These are phyloP conservation scores for Vanrija pseudolonga DNA, from an alignment of 1,284 basidiomycete genomes.

Conservation along the genomic window DNA sequence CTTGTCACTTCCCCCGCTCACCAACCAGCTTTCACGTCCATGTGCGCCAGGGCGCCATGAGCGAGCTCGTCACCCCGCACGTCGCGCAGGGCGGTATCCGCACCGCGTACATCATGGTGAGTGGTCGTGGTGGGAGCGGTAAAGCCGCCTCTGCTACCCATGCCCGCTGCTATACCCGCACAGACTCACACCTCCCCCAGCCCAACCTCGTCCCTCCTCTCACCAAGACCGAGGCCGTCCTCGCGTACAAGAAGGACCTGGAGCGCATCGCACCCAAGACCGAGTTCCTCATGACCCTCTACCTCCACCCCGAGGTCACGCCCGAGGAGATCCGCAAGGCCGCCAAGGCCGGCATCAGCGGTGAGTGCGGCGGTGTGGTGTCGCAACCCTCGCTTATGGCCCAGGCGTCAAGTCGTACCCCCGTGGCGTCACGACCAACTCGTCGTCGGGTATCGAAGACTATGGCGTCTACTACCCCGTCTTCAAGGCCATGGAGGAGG, in stretches of 20 bases:
- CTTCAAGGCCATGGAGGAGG: slow-evolving; percentile 91
- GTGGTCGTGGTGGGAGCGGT: slow-evolving; percentile 14
- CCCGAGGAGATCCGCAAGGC: slow-evolving; percentile 89
- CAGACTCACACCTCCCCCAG: slow-evolving; percentile 50
- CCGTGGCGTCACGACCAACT: slow-evolving; percentile 96
- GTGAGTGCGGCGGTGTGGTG: slow-evolving; percentile 48
- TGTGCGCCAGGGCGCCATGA: slow-evolving; percentile 80
- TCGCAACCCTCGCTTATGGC: slow-evolving; percentile 1
- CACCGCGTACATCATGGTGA: slow-evolving; percentile 94
- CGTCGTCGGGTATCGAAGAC: slow-evolving; percentile 92
- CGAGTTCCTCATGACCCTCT: slow-evolving; percentile 93
- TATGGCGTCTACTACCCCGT: slow-evolving; percentile 93
- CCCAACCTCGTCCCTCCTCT: slow-evolving; percentile 94
- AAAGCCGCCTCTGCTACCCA: no score
- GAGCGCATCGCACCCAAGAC: slow-evolving; percentile 70
- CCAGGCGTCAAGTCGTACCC: slow-evolving; percentile 96
- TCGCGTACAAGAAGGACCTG: slow-evolving; percentile 74
- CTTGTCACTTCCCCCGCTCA: not conserved
- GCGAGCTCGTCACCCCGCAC: slow-evolving; percentile 83
- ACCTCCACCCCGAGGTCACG: slow-evolving; percentile 85
- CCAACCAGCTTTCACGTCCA: slow-evolving; percentile 80
- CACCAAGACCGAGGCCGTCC: slow-evolving; percentile 74
- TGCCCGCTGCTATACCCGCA: no score
- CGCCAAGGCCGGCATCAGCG: slow-evolving; percentile 73
- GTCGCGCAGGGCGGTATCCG: slow-evolving; percentile 83